Base-by-base conservation (phyloP, 108 stramenopile species). In the Fragilaria crotonensis region DNA sequence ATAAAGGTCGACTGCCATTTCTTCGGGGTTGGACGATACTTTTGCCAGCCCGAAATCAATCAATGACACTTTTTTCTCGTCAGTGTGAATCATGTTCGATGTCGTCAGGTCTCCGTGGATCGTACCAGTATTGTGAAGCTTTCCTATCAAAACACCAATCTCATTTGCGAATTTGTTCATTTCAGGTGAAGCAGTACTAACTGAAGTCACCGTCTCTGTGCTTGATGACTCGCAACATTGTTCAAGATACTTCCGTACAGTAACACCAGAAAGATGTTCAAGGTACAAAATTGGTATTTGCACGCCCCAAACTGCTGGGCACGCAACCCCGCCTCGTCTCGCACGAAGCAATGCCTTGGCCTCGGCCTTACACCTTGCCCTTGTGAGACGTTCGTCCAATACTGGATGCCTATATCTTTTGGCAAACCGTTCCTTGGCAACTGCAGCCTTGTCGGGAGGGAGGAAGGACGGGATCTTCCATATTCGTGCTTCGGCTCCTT, bases 41-140 rank as follows among this genome's bases (percentile, higher is more conserved):
- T 33, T 75, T 80, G 90, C 88, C 25, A 98, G 67, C 20, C 97
- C 97, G 78, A 98, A 98, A 74, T 98, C 97, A 64, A 98, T 95
- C 45, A 94, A 64, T 26, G 77, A 74, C 26, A 96, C 28, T 46
- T 32, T 62, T 51, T 54, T 53, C 56, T 49, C 14, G 11, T 59
- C 70, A 71, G 18, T 33, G 4, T 17, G 41, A 75, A 97, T 77
- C 41, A 95, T 83, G 61, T 98, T 98, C 55, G 95, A 96, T 4
- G 98, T 97, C 5, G 96, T 98, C 44, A 97, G 73, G 64, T 98
- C 98, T 23, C 98, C 98, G 67, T 98, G 98, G 41, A 95, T 78
- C 7, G 96, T 62, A 36, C 83, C 86, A 5, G 86, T 60, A 68
- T 84, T 85, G 74, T 98, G 96, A 68, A 97, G 68, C 47, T 71